phyloP scores from a whole-genome alignment of 768 basidiomycete species.

The Tylopilus sp. region DNA sequence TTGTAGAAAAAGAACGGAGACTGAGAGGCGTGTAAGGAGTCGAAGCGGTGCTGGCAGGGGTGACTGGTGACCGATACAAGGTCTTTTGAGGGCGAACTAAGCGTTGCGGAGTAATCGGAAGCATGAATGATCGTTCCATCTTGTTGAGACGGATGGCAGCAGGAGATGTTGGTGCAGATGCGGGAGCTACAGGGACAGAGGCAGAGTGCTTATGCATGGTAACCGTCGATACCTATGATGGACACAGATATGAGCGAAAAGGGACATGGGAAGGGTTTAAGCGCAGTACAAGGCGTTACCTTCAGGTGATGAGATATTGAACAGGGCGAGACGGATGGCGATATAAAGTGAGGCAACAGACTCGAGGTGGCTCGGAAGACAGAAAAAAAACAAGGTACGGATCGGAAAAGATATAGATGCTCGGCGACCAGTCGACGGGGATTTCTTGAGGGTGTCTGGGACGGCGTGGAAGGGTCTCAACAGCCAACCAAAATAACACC shows the following conservation, averaged over 20 bases:
- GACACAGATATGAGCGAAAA: constrained; percentile 9
- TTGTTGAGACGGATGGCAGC: constrained; percentile 35
- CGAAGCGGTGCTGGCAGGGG: constrained; percentile 49
- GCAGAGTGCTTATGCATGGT: constrained; percentile 30
- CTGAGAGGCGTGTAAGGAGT: constrained; percentile 71
- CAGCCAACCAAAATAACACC: constrained; percentile 21
- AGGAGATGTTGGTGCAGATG: constrained; percentile 45
- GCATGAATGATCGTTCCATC: constrained; percentile 27
- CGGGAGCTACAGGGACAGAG: constrained; percentile 32
- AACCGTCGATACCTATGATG: constrained; percentile 13
- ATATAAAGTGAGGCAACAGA: constrained; percentile 19
- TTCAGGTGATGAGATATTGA: constrained; percentile 16
- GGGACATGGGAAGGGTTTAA: background rate
- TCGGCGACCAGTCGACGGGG: constrained; percentile 1
- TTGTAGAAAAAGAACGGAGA: constrained; percentile 56
- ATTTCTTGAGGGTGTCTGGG: constrained; percentile 14
- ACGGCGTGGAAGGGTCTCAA: constrained; percentile 14
- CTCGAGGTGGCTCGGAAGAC: constrained; percentile 22
- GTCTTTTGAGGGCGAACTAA: constrained; percentile 42
- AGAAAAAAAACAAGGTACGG: constrained; percentile 12
- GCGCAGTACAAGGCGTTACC: constrained; percentile 16
- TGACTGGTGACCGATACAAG: constrained; percentile 54
- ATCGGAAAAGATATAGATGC: constrained; percentile 12
- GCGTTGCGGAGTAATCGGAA: constrained; percentile 67
- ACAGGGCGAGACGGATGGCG: constrained; percentile 15